Conservation (phyloP, 495 filamentous ascomycete species). For the Trichocladium antarcticum region DNA sequence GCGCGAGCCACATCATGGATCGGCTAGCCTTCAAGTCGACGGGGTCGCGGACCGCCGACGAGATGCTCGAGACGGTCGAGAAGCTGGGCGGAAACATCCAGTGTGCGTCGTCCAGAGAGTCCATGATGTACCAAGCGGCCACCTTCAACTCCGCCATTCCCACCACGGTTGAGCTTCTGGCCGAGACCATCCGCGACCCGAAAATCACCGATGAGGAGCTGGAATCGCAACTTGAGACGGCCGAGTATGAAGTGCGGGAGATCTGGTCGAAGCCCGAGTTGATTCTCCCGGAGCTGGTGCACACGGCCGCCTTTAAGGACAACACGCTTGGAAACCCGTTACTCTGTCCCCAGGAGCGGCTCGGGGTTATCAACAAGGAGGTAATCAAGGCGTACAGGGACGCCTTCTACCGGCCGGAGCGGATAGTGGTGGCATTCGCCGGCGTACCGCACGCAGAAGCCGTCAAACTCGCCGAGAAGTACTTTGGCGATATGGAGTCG, state of each 20-base stretch:
- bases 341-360: conserved; percentile 75
- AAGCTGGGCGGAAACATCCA: conserved; percentile 88
- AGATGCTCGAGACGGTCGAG: conserved; percentile 80
- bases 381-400: conserved; percentile 70
- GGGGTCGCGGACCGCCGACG: conserved; percentile 53
- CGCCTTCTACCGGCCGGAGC: conserved; percentile 75
- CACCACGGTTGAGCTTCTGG: conserved; percentile 70
- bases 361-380: conserved; percentile 61
- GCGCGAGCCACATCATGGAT: conserved; percentile 94
- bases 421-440: conserved; percentile 90
- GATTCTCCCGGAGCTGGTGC: conserved; percentile 88
- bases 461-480: conserved; percentile 64
- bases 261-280: conserved; percentile 97
- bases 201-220: conserved; percentile 87
- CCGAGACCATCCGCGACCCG: conserved; percentile 88
- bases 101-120: conserved; percentile 88
- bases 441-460: conserved; percentile 77
- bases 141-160: conserved; percentile 93
- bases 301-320: conserved; percentile 86
- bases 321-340: conserved; percentile 94
- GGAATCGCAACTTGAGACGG: conserved; percentile 71
- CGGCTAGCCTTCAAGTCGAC: conserved; percentile 95
- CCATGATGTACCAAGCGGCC: conserved; percentile 96
- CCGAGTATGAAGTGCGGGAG: conserved; percentile 89
- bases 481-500: conserved; percentile 80